Percentiles rank a stretch among this genome's conserved stretches.
These are phyloP conservation scores for Acanthamoeba castellanii DNA, from an alignment of 208 protist species.

Conservation along the genomic window DNA sequence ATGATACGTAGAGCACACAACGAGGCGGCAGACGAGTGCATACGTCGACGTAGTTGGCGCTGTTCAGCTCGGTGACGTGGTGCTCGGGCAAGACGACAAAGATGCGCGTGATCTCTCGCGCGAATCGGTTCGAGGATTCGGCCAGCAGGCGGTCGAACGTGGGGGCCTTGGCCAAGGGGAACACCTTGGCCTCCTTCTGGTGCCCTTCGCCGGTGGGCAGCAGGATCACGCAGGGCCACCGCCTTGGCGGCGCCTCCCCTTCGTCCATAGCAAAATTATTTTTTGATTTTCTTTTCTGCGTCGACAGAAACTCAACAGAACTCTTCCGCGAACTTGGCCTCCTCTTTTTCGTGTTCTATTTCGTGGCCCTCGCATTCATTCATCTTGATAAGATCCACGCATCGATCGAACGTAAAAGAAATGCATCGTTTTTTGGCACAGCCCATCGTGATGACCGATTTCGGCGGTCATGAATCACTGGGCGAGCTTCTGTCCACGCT, in stretches of 20 bases:
- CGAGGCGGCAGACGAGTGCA: not conserved
- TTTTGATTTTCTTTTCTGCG: too few species aligned
- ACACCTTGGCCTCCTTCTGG: not conserved
- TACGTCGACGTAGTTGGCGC: constrained; percentile 2
- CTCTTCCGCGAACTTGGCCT: too few species aligned
- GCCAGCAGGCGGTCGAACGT: not conserved
- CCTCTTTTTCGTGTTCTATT: too few species aligned
- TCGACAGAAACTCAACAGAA: too few species aligned
- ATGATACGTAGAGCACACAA: not conserved
- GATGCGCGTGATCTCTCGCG: not conserved
- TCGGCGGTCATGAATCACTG: too few species aligned
- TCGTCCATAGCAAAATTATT: not conserved
- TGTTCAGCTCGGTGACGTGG: not conserved
- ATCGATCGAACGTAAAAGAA: too few species aligned
- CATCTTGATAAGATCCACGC: too few species aligned
- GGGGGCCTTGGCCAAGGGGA: constrained; percentile 1
- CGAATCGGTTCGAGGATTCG: not conserved
- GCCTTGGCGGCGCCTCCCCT: not conserved
- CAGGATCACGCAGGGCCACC: not conserved
- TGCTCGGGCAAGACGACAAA: not conserved
- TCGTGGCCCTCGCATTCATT: too few species aligned
- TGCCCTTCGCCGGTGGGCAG: not conserved
- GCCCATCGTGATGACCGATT: too few species aligned
- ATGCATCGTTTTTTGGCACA: too few species aligned
- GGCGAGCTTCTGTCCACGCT: too few species aligned